Evolutionary conservation across 768 basidiomycete species (phyloP).

Genomic region (Agrocybe chaxingu): DNA sequence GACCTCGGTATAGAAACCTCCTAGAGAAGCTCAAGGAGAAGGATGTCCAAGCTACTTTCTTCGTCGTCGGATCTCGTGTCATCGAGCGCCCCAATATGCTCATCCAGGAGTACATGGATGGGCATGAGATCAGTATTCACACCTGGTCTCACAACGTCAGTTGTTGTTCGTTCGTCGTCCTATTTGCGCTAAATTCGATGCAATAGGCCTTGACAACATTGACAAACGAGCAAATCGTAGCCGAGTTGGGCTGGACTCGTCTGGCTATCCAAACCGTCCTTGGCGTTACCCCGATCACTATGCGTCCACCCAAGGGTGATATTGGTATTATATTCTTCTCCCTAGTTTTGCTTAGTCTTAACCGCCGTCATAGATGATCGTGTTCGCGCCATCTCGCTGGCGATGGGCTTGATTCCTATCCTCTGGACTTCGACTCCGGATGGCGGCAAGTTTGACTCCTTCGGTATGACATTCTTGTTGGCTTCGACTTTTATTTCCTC

Average conservation of each 20-base stretch:
- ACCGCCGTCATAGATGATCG: constrained; percentile 65
- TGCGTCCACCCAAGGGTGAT: constrained; percentile 82
- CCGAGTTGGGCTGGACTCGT: constrained; percentile 90
- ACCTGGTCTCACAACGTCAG: constrained; percentile 84
- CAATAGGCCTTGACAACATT: constrained; percentile 59
- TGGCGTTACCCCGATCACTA: constrained; percentile 73
- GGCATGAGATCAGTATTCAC: constrained; percentile 81
- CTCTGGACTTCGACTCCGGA: constrained; percentile 76
- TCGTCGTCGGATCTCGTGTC: constrained; percentile 84
- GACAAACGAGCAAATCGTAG: constrained; percentile 82
- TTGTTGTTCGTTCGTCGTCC: neutral
- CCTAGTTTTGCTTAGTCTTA: neutral
- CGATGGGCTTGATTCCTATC: constrained; percentile 89
- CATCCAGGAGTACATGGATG: constrained; percentile 74
- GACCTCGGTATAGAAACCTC: constrained; percentile 44
- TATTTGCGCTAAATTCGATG: constrained; percentile 4
- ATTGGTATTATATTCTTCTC: constrained; percentile 41
- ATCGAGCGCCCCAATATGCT: constrained; percentile 75
- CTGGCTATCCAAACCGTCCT: constrained; percentile 76
- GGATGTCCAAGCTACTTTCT: constrained; percentile 80
- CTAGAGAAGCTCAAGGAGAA: constrained; percentile 68
- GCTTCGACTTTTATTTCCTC: constrained; percentile 33
- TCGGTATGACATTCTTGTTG: constrained; percentile 37
- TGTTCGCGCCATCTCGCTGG: constrained; percentile 83
- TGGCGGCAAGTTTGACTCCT: constrained; percentile 64